These are phyloP conservation scores for Mercurialis annua DNA, from an alignment of 345 rosid genomes.

Conservation along the genomic window DNA sequence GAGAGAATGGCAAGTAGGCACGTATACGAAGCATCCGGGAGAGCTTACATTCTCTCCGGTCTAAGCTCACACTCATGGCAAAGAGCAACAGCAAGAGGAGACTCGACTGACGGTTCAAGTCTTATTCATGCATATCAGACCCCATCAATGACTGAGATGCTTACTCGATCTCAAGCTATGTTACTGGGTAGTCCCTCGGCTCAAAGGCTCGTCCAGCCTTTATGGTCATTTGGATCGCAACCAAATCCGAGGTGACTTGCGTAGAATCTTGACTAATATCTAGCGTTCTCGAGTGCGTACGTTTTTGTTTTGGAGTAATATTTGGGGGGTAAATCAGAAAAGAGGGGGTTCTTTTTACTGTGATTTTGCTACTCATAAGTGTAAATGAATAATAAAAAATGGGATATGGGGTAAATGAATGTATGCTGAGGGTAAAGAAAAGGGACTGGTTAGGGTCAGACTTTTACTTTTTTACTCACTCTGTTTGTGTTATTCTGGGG, in stretches of 20 bases:
- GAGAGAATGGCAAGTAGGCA: constrained; percentile 94
- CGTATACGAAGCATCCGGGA: constrained; percentile 85
- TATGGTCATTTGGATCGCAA: constrained; percentile 52
- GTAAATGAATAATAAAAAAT: constrained; percentile 58
- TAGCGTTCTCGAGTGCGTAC: constrained; percentile 11
- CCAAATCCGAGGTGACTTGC: constrained; percentile 68
- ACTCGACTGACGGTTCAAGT: constrained; percentile 82
- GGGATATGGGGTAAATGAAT: constrained; percentile 24
- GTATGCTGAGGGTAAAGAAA: constrained; percentile 28
- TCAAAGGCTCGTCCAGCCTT: constrained; percentile 65
- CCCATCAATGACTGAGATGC: constrained; percentile 94
- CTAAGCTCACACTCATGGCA: constrained; percentile 99
- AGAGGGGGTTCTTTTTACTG: constrained; percentile 12
- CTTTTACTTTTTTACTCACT: constrained; percentile 16
- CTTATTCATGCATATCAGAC: constrained; percentile 80
- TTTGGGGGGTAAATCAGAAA: constrained; percentile 27
- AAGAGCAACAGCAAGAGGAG: constrained; percentile 96
- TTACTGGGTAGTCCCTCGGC: constrained; percentile 49
- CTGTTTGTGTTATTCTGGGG: constrained; percentile 36
- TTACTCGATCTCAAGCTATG: constrained; percentile 68
- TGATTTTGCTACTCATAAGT: constrained; percentile 29
- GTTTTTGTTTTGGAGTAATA: constrained; percentile 19
- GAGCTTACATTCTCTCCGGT: constrained; percentile 95
- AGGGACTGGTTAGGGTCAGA: constrained; percentile 30
- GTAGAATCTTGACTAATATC: constrained; percentile 4